phyloP scores from a whole-genome alignment of 345 rosid species.

The Laguncularia racemosa region DNA sequence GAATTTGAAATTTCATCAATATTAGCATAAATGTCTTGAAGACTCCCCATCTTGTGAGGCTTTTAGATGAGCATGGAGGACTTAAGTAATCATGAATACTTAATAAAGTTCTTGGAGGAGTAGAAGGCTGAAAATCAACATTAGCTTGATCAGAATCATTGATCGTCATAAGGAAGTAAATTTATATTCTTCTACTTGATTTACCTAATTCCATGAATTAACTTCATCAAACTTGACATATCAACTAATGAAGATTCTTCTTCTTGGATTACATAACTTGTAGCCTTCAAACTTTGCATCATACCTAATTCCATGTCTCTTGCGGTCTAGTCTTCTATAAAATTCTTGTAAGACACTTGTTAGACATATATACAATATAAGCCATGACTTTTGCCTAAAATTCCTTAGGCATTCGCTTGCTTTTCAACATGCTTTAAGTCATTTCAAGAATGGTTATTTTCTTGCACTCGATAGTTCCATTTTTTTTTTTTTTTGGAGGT shows the following conservation, averaged over 20 bases:
- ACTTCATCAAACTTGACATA: conserved; percentile 1
- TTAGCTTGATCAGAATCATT: too few relatives aligned
- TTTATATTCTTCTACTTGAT: too few relatives aligned
- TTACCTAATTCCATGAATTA: too few relatives aligned
- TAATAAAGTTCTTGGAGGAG: too few relatives aligned
- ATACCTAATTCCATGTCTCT: conserved; percentile 1
- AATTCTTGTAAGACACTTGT: not conserved
- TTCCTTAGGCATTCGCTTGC: not conserved
- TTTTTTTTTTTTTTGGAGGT: too few relatives aligned
- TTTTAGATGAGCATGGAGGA: too few relatives aligned
- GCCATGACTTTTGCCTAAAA: not conserved
- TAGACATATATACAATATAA: not conserved
- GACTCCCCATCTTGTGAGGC: not conserved
- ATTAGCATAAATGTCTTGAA: not conserved
- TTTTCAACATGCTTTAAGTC: not conserved
- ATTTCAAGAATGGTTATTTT: not conserved
- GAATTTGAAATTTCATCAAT: not conserved
- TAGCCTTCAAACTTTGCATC: not conserved
- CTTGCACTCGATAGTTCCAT: not conserved
- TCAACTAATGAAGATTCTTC: not conserved
- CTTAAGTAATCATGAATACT: too few relatives aligned
- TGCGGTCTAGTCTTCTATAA: not conserved
- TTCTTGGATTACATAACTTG: not conserved
- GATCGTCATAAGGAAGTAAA: too few relatives aligned
- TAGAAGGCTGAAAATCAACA: too few relatives aligned